A percentile compares a stretch with the other conserved stretches of the same genome.
Evolutionary conservation across 2,329 filamentous ascomycete species (phyloP).

Genomic region (Penicillium sp.): DNA sequence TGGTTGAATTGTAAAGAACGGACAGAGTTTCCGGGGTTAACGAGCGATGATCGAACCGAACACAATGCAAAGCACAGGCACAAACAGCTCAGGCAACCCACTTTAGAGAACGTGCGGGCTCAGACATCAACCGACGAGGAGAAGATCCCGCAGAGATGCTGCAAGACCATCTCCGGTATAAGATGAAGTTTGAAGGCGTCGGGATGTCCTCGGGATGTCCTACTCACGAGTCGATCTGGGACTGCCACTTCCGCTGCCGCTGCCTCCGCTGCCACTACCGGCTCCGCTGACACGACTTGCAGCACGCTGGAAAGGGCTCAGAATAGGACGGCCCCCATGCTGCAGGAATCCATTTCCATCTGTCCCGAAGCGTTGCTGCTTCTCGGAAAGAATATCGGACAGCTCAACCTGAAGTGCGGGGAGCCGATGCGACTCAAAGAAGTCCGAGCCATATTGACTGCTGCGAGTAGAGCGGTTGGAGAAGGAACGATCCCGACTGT

Average conservation of each 20-base stretch:
- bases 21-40: slow-evolving; percentile 12
- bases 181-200: neutral
- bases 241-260: slow-evolving; percentile 49
- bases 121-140: slow-evolving; percentile 12
- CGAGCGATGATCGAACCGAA: slow-evolving; percentile 19
- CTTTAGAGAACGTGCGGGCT: slow-evolving; percentile 8
- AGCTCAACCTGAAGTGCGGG: slow-evolving; percentile 41
- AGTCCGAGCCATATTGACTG: slow-evolving; percentile 45
- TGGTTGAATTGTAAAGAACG: neutral
- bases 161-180: neutral
- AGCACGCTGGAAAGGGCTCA: slow-evolving; percentile 48
- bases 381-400: slow-evolving; percentile 40
- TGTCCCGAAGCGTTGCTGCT: slow-evolving; percentile 40
- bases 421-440: slow-evolving; percentile 39
- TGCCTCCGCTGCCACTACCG: slow-evolving; percentile 51
- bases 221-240: slow-evolving; percentile 47
- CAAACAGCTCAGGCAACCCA: slow-evolving; percentile 16
- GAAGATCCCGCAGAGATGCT: neutral
- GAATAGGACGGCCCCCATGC: slow-evolving; percentile 44
- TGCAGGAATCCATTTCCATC: slow-evolving; percentile 42
- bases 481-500: slow-evolving; percentile 48
- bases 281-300: slow-evolving; percentile 58
- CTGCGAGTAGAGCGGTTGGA: slow-evolving; percentile 50
- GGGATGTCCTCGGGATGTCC: slow-evolving; percentile 14
- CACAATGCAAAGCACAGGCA: slow-evolving; percentile 20